Evolutionary conservation across 2,329 filamentous ascomycete genomes (phyloP), one percentile per base, ranked within the genome.

Genomic region (Aspergillus bombycis): DNA sequence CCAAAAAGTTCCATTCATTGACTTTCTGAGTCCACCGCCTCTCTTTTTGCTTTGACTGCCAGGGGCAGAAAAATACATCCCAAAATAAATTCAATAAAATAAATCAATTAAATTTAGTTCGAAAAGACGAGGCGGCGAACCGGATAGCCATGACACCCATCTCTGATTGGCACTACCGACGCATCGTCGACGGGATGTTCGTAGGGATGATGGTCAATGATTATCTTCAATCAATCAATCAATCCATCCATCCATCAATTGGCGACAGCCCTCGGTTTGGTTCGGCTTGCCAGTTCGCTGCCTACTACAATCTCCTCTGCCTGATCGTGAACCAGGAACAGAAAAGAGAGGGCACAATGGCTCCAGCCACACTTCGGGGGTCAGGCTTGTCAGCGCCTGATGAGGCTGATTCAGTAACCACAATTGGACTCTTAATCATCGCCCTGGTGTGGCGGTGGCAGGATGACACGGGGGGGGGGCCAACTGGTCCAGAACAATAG

Each of bases 121-220:
- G 30, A 28, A 56, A 65, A 69, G 64, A 67, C 62, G 65, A 70
- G 68, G 66, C 68, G 62, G 62, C 66, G 65, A 70, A 69, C 67
- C 62, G 57, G 68, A 65, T 60, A 60, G 34, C 60, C 23, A 36
- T 46, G 28, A 54, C 9, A 6, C 21, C 52, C n/a, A 14, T 11
- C 52, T 21, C 52, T 55, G 52, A 55, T 55, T 55, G 32, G 52
- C 14, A 55, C 8, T 14, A 14, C 30, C 16, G 21, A 28, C 32
- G 52, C 52, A 54, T 54, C 30, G 32, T 54, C 19, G 21, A 54
- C 52, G 32, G 36, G 58, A 60, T 60, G 38, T 55, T 52, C 38
- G 58, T 60, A 60, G 58, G 58, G 58, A 60, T 60, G 11, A 26
- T 46, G 48, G 58, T 53, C 38, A 21, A 54, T 41, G 46, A 59